Conservation (phyloP, 2,329 filamentous ascomycete species). For the Talaromyces marneffei region DNA sequence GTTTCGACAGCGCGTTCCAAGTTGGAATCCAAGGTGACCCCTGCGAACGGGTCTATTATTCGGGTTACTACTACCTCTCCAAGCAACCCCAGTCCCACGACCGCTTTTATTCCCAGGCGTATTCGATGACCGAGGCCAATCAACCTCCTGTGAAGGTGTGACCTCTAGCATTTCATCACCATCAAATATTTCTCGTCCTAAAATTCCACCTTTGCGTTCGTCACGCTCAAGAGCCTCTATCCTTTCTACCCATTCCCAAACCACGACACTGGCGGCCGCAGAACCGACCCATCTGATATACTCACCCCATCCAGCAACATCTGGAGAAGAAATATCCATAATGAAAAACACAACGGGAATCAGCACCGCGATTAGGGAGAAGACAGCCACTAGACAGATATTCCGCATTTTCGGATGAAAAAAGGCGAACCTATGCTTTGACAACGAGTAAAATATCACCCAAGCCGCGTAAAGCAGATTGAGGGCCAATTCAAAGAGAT, state of each 20-base stretch:
- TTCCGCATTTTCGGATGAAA: slow-evolving; percentile 89
- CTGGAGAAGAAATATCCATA: slow-evolving; percentile 76
- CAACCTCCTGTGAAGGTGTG: slow-evolving; percentile 53
- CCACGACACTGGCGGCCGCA: slow-evolving; percentile 88
- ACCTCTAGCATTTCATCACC: slow-evolving; percentile 85
- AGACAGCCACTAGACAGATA: slow-evolving; percentile 70
- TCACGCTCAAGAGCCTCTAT: slow-evolving; percentile 89
- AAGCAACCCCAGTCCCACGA: slow-evolving; percentile 33
- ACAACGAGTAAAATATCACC: slow-evolving; percentile 90
- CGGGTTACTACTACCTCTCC: slow-evolving; percentile 35
- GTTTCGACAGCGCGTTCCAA: slow-evolving; percentile 20
- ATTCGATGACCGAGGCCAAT: slow-evolving; percentile 38
- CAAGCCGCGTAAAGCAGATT: slow-evolving; percentile 85
- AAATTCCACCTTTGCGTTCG: slow-evolving; percentile 87
- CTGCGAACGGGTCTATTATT: slow-evolving; percentile 33
- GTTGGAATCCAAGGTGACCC: slow-evolving; percentile 28
- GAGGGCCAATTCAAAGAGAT: slow-evolving; percentile 81
- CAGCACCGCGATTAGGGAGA: slow-evolving; percentile 75
- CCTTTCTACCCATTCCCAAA: slow-evolving; percentile 96
- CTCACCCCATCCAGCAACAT: slow-evolving; percentile 87
- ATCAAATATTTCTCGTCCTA: slow-evolving; percentile 86
- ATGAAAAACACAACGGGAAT: slow-evolving; percentile 93
- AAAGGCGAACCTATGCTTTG: slow-evolving; percentile 84
- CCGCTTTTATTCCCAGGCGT: slow-evolving; percentile 29
- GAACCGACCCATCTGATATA: slow-evolving; percentile 96